phyloP scores from a whole-genome alignment of 176 grass and related monocot species.

The Musa acuminata region DNA sequence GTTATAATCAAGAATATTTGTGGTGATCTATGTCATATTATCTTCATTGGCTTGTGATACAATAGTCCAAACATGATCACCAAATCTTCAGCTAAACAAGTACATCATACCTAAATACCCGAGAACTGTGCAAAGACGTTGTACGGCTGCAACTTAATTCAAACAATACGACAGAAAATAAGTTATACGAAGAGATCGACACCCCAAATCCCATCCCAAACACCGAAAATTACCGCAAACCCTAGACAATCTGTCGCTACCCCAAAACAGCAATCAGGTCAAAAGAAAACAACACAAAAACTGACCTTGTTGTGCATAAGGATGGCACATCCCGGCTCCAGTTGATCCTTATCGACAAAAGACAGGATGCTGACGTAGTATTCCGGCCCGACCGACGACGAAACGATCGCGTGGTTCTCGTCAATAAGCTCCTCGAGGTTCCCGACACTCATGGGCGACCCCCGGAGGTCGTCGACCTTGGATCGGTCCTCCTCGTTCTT shows the following conservation, averaged over 20 bases:
- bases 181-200: no score
- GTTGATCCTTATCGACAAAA: conserved; percentile 7
- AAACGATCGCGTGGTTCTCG: neutral
- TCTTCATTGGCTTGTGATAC: no score
- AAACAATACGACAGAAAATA: no score
- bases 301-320: conserved; percentile 14
- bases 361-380: conserved; percentile 4
- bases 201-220: no score
- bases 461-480: conserved; percentile 5
- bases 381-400: neutral
- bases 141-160: no score
- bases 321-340: conserved; percentile 11
- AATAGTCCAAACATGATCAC: neutral
- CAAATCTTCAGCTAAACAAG: no score
- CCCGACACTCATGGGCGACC: conserved; percentile 3
- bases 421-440: conserved; percentile 9
- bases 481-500: conserved; percentile 15
- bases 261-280: neutral
- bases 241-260: no score
- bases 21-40: no score
- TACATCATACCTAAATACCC: no score
- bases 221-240: no score
- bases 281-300: neutral
- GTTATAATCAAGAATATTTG: no score
- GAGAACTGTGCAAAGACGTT: no score